phyloP scores from a whole-genome alignment of 495 filamentous ascomycete species.

The Sabuloglossum arenarium region DNA sequence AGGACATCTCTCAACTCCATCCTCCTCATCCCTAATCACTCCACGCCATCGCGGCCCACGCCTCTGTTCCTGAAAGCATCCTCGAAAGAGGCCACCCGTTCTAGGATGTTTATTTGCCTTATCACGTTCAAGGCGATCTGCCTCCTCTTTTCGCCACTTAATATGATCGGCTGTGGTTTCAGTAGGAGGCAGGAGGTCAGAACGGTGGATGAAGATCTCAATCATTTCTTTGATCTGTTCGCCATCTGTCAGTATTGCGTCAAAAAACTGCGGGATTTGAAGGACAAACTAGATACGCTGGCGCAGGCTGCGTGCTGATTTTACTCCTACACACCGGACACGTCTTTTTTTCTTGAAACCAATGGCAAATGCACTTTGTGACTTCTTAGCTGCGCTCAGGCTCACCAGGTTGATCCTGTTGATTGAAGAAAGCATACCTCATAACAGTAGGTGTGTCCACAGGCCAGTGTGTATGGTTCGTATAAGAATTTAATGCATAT shows the following conservation, averaged over 20 bases:
- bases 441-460: conserved; percentile 61
- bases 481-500: conserved; percentile 50
- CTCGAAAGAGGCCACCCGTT: conserved; percentile 41
- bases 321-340: conserved; percentile 50
- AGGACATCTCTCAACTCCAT: conserved; percentile 43
- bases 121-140: conserved; percentile 26
- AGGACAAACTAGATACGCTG: conserved; percentile 40
- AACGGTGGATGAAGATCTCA: conserved; percentile 38
- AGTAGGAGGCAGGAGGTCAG: conserved; percentile 39
- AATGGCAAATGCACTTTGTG: conserved; percentile 40
- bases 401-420: neutral
- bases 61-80: conserved; percentile 28
- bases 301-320: conserved; percentile 38
- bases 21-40: conserved; percentile 33
- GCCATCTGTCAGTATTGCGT: conserved; percentile 5
- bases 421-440: conserved; percentile 22
- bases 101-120: conserved; percentile 28
- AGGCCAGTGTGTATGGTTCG: conserved; percentile 50
- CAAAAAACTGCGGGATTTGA: conserved; percentile 8
- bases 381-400: conserved; percentile 8
- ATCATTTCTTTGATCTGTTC: conserved; percentile 45
- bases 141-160: conserved; percentile 36
- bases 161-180: conserved; percentile 40
- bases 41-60: neutral
- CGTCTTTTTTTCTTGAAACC: conserved; percentile 45